Base-by-base conservation (phyloP, 73 alveolate species). In the Stentor roeselii region DNA sequence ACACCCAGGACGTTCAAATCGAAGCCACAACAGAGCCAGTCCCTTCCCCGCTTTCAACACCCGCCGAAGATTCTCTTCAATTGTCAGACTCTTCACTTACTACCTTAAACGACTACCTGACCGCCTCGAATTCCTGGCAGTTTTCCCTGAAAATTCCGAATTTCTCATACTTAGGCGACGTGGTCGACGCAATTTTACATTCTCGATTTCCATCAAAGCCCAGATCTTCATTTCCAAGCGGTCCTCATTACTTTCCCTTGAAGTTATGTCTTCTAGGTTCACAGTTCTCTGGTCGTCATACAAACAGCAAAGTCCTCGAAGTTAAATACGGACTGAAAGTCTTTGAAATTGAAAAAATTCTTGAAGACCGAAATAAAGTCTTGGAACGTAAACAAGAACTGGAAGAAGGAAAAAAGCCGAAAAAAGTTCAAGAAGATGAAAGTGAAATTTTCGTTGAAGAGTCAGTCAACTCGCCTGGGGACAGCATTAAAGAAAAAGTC, bases 201-300 rank as follows among this genome's bases (percentile, higher is more conserved):
- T 0, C 37, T 1, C 1, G 41, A 21, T 67, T 67, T 34, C 80
- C 80, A 21, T n/a, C 80, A 30, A 14, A n/a, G 1, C n/a, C 80
- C 1, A 21, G 80, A 11, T 40, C 80, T 0, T 27, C 50, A 1
- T 32, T 67, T 67, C 80, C 80, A 27, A 36, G 42, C 34, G 80
- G 80, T 2, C 80, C 80, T 30, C 80, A 67, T 40, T 67, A 67
- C 34, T 67, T 67, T 40, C 80, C 80, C 41, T 67, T 67, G 2
- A 67, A 67, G 34, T 27, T 67, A 1, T 67, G 80, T 67, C 14
- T 67, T 30, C 14, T 67, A 30, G 80, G 80, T 21, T 21, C 50
- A 0, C 37, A 21, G 42, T 67, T 67, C 2, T 67, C 80, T 21
- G 80, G 80, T 27, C 21, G 41, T 27, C 80, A 67, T 2, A 67